Evolutionary conservation across 495 filamentous ascomycete genomes (phyloP).

Genomic region (Tuber aestivum): DNA sequence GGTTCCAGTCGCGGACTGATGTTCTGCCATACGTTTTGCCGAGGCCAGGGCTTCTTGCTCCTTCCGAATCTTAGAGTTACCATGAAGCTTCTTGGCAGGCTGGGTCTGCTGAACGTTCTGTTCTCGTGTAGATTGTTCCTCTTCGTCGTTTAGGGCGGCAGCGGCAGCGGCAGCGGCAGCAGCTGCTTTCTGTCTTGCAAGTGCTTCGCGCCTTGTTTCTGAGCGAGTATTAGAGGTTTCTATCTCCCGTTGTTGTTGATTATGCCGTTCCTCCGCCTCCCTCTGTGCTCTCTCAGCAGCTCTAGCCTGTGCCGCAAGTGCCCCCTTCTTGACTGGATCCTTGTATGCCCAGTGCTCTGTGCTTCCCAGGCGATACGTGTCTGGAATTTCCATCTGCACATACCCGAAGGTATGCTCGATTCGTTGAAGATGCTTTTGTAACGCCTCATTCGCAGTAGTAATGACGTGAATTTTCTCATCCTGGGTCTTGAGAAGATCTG

Average conservation of each 20-base stretch:
- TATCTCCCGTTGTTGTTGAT: conserved; percentile 27
- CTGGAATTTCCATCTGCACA: conserved; percentile 83
- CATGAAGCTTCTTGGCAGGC: conserved; percentile 31
- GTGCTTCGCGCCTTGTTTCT: conserved; percentile 30
- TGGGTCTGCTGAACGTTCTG: conserved; percentile 17
- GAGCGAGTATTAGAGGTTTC: conserved; percentile 31
- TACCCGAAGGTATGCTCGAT: conserved; percentile 77
- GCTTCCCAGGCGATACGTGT: conserved; percentile 86
- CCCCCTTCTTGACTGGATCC: conserved; percentile 76
- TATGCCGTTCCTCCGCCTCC: conserved; percentile 72
- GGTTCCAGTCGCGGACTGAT: conserved; percentile 33
- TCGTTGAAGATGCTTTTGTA: conserved; percentile 76
- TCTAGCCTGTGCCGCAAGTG: conserved; percentile 60
- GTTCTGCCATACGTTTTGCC: conserved; percentile 39
- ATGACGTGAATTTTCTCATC: conserved; percentile 98
- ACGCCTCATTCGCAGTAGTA: conserved; percentile 76
- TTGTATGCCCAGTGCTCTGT: conserved; percentile 92
- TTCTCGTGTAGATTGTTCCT: conserved; percentile 26
- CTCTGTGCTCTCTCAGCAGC: conserved; percentile 65
- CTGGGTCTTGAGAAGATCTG: conserved; percentile 72
- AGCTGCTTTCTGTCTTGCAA: conserved; percentile 52
- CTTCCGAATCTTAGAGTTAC: conserved; percentile 32
- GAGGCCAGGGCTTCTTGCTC: conserved; percentile 34
- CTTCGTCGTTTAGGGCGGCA: conserved; percentile 38
- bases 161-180: conserved; percentile 48